These are phyloP conservation scores for Nicotiana rustica DNA, from an alignment of 305 asterid species.

Conservation along the genomic window DNA sequence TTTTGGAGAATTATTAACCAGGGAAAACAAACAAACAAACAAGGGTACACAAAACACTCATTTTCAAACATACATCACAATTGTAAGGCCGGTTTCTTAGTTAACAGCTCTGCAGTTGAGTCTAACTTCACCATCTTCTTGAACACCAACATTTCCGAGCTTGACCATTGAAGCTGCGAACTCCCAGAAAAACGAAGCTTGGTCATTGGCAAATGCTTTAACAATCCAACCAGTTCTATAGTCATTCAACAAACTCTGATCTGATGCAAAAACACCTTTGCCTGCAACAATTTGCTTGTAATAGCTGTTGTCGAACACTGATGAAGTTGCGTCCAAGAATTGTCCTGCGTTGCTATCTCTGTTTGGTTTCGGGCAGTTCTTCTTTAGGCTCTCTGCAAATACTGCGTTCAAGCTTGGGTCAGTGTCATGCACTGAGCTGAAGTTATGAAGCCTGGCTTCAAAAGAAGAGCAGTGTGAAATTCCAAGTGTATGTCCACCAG, in stretches of 20 bases:
- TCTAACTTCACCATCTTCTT: conserved; percentile 66
- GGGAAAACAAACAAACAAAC: background rate
- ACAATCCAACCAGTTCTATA: conserved; percentile 65
- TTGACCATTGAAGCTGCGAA: conserved; percentile 69
- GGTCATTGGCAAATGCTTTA: conserved; percentile 68
- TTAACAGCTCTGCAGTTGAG: conserved; percentile 64
- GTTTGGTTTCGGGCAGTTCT: conserved; percentile 63
- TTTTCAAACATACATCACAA: background rate
- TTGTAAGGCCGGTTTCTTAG: conserved; percentile 36
- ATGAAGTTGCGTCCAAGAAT: conserved; percentile 67
- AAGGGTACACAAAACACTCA: background rate
- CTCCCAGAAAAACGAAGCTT: conserved; percentile 56
- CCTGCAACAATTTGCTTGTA: conserved; percentile 56
- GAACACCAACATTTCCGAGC: conserved; percentile 71
- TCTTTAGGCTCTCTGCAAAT: conserved; percentile 54
- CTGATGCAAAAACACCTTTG: conserved; percentile 70
- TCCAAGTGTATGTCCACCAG: conserved; percentile 85
- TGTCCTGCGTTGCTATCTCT: conserved; percentile 62
- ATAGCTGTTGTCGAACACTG: conserved; percentile 70
- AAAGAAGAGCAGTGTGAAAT: conserved; percentile 88
- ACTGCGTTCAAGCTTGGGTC: conserved; percentile 66
- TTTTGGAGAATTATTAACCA: background rate
- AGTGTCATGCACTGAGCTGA: conserved; percentile 56
- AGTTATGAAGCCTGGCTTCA: conserved; percentile 66
- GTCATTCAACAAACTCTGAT: conserved; percentile 63